Percentiles rank a stretch among this genome's conserved stretches.
Evolutionary conservation across 345 rosid genomes (phyloP).

Genomic region (Angophora floribunda): DNA sequence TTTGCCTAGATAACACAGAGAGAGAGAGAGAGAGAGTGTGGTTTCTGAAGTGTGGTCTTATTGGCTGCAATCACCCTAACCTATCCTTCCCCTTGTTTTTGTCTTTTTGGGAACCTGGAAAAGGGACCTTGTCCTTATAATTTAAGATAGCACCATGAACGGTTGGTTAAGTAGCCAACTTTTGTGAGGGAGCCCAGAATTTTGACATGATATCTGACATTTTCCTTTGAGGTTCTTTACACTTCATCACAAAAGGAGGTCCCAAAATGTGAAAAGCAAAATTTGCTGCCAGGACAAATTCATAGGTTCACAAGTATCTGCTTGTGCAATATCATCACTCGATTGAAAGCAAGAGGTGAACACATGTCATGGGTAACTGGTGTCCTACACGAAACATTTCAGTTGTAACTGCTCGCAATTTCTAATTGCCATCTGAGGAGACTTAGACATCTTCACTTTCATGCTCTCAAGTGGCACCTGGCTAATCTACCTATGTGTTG

Average conservation of each 20-base stretch:
- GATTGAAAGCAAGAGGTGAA: background rate
- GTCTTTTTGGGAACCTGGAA: background rate
- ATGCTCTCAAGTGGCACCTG: background rate
- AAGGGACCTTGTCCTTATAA: background rate
- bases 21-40: background rate
- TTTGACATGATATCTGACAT: background rate
- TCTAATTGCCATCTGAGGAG: background rate
- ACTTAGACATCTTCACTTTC: background rate
- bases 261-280: background rate
- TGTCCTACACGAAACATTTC: background rate
- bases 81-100: background rate
- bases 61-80: background rate
- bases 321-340: background rate
- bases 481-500: background rate
- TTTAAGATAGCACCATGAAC: background rate
- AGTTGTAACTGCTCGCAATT: background rate
- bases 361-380: background rate
- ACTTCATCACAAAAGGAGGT: background rate
- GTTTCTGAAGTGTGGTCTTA: background rate
- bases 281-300: background rate
- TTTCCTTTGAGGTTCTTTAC: background rate
- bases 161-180: background rate
- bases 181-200: background rate
- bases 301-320: background rate
- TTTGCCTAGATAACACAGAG: background rate